phyloP scores from a whole-genome alignment of 139 green algal genomes.

The Picochlorum costavermella region DNA sequence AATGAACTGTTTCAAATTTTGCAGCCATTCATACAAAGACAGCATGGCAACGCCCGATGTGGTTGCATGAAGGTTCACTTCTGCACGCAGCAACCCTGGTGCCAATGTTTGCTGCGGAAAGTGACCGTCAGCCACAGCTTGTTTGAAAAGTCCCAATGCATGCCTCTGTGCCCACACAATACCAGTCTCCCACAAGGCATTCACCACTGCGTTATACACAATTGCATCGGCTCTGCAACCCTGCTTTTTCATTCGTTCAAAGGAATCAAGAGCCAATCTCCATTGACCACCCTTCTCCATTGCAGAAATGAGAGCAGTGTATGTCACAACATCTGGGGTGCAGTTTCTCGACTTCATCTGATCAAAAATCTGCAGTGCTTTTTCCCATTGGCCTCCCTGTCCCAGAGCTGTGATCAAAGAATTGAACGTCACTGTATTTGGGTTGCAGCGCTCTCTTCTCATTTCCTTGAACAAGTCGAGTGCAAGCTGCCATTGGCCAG shows the following conservation, averaged over 20 bases:
- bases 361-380: conserved; percentile 68
- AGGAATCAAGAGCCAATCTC: conserved; percentile 24
- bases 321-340: conserved; percentile 71
- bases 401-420: conserved; percentile 31
- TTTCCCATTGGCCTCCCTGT: conserved; percentile 54
- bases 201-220: conserved; percentile 79
- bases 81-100: conserved; percentile 19
- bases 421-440: conserved; percentile 37
- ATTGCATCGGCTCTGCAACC: conserved; percentile 51
- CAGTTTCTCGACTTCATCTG: conserved; percentile 66
- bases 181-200: conserved; percentile 74
- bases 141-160: conserved; percentile 29
- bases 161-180: conserved; percentile 59
- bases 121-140: conserved; percentile 41
- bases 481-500: conserved; percentile 30
- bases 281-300: conserved; percentile 39
- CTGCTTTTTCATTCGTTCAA: conserved; percentile 23
- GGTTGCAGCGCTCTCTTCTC: conserved; percentile 25
- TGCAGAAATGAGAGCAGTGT: conserved; percentile 63
- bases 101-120: conserved; percentile 43
- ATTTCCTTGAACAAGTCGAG: conserved; percentile 41
- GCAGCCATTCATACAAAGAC: conserved; percentile 66
- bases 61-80: conserved; percentile 77
- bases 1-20: conserved; percentile 41
- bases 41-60: conserved; percentile 77